Evolutionary conservation across 2,329 filamentous ascomycete genomes (phyloP), one percentile per base, ranked within the genome.

Genomic region (Cladosporium colombiae): DNA sequence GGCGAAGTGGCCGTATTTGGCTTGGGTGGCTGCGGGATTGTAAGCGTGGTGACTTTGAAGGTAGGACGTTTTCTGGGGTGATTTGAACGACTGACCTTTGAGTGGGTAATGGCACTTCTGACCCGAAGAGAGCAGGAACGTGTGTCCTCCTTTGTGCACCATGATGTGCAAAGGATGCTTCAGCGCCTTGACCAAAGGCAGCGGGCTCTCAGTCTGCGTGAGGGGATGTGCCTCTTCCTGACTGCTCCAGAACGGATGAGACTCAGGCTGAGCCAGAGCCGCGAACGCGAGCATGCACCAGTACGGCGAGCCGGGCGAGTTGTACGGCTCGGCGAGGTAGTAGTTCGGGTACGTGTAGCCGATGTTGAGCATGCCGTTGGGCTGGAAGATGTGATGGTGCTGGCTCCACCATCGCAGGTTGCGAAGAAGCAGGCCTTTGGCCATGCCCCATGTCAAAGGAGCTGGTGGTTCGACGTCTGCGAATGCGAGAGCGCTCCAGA

Each of bases 41-140:
- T 63, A 5, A 63, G 50, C 37, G 11, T 11, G 40, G 21, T n/a
- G 40, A 46, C 5, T 31, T 11, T n/a, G 2, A 21, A 1, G 8
- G 8, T 13, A 46, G n/a, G 40, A 3, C 13, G n/a, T 21, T 21
- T 13, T 11, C 13, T 11, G n/a, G n/a, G 40, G 11, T 21, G 8
- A 21, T n/a, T 21, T 44, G 37, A 44, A 44, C 7, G 40, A 46
- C 40, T 46, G 40, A 63, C 61, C 61, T 77, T 91, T 91, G 82
- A 93, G 89, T 0, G 91, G 89, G 74, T 93, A 93, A 76, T 90
- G 89, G 77, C 91, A 93, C n/a, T 88, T 89, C 75, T 94, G 91
- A 1, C 91, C 91, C 0, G 88, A 91, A 4, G 87, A 89, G 8
- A 93, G 83, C 27, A 93, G 82, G 82, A 93, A 91, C 55, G 88